phyloP scores from a whole-genome alignment of 495 filamentous ascomycete species.

The Xylaria acuta region DNA sequence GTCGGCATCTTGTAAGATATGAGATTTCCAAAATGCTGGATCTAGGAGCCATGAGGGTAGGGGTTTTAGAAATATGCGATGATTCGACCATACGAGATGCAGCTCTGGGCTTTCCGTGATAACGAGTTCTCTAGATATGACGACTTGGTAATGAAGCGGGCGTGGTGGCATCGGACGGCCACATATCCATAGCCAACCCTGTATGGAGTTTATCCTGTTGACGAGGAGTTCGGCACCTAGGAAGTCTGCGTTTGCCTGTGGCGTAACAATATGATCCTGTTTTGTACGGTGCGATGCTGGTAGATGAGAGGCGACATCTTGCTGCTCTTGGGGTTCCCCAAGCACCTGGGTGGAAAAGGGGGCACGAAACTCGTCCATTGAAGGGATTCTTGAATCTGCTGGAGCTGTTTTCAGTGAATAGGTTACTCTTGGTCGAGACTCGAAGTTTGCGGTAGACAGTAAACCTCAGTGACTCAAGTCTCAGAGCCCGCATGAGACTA shows the following conservation, averaged over 20 bases:
- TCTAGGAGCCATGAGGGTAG: constrained; percentile 52
- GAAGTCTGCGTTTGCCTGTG: constrained; percentile 30
- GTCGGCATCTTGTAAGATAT: constrained; percentile 29
- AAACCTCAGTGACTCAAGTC: neutral
- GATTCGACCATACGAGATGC: constrained; percentile 51
- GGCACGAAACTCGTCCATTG: constrained; percentile 25
- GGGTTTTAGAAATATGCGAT: constrained; percentile 53
- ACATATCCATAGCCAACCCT: constrained; percentile 55
- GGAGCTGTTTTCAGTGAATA: neutral
- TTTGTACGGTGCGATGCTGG: constrained; percentile 38
- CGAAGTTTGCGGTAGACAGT: neutral
- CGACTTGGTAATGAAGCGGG: constrained; percentile 54
- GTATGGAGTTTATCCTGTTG: constrained; percentile 42
- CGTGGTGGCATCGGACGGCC: constrained; percentile 55
- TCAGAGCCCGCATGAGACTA: neutral
- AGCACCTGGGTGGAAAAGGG: constrained; percentile 37
- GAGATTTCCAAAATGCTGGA: constrained; percentile 46
- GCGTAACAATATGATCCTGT: constrained; percentile 35
- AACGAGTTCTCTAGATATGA: constrained; percentile 50
- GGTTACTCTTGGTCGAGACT: neutral
- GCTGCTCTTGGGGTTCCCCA: neutral
- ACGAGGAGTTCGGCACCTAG: constrained; percentile 40
- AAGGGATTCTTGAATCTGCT: neutral
- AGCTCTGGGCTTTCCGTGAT: constrained; percentile 50
- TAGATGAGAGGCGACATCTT: constrained; percentile 30